Base-by-base conservation (phyloP, 2,329 filamentous ascomycete genomes). In the Colletotrichum eleusines region DNA sequence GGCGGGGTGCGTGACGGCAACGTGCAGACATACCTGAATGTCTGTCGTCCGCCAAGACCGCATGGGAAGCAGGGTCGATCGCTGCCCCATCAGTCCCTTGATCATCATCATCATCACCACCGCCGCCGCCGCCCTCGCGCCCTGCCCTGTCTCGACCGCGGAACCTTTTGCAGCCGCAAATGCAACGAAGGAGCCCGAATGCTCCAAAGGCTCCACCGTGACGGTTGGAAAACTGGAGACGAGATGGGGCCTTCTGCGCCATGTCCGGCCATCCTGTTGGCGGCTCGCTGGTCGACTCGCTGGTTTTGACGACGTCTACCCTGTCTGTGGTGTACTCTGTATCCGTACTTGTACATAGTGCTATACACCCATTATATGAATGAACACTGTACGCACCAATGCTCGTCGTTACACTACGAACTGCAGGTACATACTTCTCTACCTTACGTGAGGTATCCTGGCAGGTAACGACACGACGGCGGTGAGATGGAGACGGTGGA, bases 131-230 rank as follows among this genome's bases (percentile, higher is more conserved):
- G 42, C 44, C 48, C 54, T 66, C 60, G 67, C 46, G 46, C 33
- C 46, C 54, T 66, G 63, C 8, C 40, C 18, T 44, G 18, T 55
- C 33, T 55, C 31, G 31, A 59, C 38, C 26, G 50, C 63, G 67
- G 63, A 61, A 62, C 57, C 50, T 50, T 44, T 50, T 38, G 63
- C 63, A 67, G 63, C 68, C 57, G 63, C 57, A n/a, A n/a, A n/a
- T n/a, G n/a, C n/a, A 61, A 62, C 55, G 63, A 69, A 31, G 50
- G 23, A 55, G 50, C 59, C 66, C 26, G 48, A 42, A 46, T 55
- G 66, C 50, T 42, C 63, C 55, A 33, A 66, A 50, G 57, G 44
- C 57, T 58, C 68, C 63, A 71, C 68, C 51, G 63, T 71, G 68
- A 70, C 63, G 68, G 57, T 53, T 67, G 57, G 57, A 57, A 33